These are phyloP conservation scores for Paramecium octaurelia DNA, from an alignment of 73 alveolate genomes.

Conservation along the genomic window DNA sequence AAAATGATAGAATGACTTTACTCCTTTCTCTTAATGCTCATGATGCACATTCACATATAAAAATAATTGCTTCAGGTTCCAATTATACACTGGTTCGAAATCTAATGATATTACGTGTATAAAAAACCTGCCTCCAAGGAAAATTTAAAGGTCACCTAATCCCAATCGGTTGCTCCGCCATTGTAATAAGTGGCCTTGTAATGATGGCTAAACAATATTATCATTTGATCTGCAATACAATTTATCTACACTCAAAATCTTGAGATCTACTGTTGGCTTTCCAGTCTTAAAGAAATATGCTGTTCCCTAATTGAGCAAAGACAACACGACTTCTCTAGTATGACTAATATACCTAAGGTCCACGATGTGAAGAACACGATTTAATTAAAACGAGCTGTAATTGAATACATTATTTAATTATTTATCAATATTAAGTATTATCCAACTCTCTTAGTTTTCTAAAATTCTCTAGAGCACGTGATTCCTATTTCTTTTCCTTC, in stretches of 20 bases:
- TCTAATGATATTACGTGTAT: background rate
- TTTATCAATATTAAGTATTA: background rate
- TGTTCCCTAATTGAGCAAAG: conserved; percentile 14
- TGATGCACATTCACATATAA: conserved; percentile 25
- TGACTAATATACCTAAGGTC: conserved; percentile 18
- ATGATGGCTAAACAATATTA: background rate
- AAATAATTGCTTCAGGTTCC: conserved; percentile 40
- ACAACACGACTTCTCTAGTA: background rate
- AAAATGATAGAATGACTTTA: background rate
- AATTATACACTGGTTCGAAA: conserved; percentile 17
- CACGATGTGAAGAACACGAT: conserved; percentile 48
- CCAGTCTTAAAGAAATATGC: conserved; percentile 47
- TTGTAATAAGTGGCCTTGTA: background rate
- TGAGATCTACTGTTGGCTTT: conserved; percentile 13
- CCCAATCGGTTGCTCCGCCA: conserved; percentile 48
- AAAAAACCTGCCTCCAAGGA: background rate
- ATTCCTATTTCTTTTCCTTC: background rate
- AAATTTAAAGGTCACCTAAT: conserved; percentile 12
- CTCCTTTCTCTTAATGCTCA: background rate
- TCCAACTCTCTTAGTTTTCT: background rate
- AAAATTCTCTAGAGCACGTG: background rate
- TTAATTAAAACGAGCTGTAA: conserved; percentile 52
- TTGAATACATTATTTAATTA: conserved; percentile 27
- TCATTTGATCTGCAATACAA: background rate
- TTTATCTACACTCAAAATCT: background rate